Evolutionary conservation across 257 asterid genomes (phyloP), one percentile per base, ranked within the genome.

Genomic region (Scutellaria galericulata): DNA sequence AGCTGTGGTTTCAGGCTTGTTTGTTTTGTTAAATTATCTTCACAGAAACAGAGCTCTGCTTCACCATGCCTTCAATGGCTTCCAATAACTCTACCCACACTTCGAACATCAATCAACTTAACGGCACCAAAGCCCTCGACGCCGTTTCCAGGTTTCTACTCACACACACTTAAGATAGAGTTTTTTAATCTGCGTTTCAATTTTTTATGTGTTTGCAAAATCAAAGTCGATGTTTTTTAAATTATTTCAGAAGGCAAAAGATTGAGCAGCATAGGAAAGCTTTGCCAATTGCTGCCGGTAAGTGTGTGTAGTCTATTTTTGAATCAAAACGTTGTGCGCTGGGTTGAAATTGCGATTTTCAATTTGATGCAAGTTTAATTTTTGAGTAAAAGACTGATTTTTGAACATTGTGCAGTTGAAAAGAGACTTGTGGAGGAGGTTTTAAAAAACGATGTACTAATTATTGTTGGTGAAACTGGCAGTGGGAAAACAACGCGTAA

Each of bases 401-500:
- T 68, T 68, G 14, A 27, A 13, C 61, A 70, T 66, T 57, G 41
- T 74, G 75, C 84, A 91, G 99, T 80, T 72, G 91, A 87, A 87
- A 89, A 80, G 82, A 80, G 85, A 73, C 97, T 94, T 18, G 69
- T 94, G 81, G 99, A 91, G 79, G 97, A 94, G 86, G 90, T 89
- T 67, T 75, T 79, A 60, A 86, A 82, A n/a, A 85, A 91, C 53
- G 93, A 87, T 75, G 78, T 94, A 5, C 86, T 94, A 52, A 91
- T 94, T 74, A 83, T 94, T 82, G 99, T 94, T 56, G 99, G 99
- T 81, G 97, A 94, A 81, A 91, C 99, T 68, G 97, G 97, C 51
- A 94, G 98, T 72, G 98, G 98, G 78, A 91, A 94, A 84, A 94
- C 98, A 70, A 94, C 98, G 41, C 98, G 98, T 94, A 83, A 89